A percentile compares a stretch with the other conserved stretches of the same genome.
Conservation (phyloP, 768 basidiomycete genomes). For the Gymnopilus dilepis region DNA sequence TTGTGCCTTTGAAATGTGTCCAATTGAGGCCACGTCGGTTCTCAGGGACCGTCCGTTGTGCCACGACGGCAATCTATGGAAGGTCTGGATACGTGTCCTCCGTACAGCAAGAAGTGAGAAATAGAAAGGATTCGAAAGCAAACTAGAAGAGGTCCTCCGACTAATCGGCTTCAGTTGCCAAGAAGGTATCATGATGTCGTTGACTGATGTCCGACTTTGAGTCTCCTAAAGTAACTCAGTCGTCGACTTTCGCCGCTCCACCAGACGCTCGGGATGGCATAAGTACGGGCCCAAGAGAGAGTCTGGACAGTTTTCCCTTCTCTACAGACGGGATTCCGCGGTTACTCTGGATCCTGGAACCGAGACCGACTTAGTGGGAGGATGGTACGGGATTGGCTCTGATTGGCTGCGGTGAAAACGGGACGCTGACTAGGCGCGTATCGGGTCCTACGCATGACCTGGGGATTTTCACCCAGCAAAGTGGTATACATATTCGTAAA, state of each 20-base stretch:
- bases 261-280: slow-evolving; percentile 3
- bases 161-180: slow-evolving; percentile 22
- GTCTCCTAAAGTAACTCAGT: slow-evolving; percentile 4
- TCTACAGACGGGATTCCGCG: slow-evolving; percentile 13
- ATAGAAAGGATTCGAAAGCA: slow-evolving; percentile 11
- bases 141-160: slow-evolving; percentile 10
- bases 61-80: slow-evolving; percentile 25
- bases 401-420: neutral
- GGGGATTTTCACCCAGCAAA: neutral
- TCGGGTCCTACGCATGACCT: neutral
- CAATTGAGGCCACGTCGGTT: slow-evolving; percentile 24
- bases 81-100: slow-evolving; percentile 26
- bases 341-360: slow-evolving; percentile 10
- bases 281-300: neutral
- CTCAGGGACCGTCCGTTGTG: slow-evolving; percentile 28
- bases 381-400: neutral
- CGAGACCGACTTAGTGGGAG: slow-evolving; percentile 6
- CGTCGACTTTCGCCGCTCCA: slow-evolving; percentile 4
- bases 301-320: neutral
- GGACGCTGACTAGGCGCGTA: neutral
- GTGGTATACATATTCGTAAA: neutral
- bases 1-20: slow-evolving; percentile 13
- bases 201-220: neutral
- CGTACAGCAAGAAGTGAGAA: neutral
- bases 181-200: slow-evolving; percentile 12